These are phyloP conservation scores for Sporothrix pseudoabietina DNA, from an alignment of 2,329 filamentous ascomycete species.

Conservation along the genomic window DNA sequence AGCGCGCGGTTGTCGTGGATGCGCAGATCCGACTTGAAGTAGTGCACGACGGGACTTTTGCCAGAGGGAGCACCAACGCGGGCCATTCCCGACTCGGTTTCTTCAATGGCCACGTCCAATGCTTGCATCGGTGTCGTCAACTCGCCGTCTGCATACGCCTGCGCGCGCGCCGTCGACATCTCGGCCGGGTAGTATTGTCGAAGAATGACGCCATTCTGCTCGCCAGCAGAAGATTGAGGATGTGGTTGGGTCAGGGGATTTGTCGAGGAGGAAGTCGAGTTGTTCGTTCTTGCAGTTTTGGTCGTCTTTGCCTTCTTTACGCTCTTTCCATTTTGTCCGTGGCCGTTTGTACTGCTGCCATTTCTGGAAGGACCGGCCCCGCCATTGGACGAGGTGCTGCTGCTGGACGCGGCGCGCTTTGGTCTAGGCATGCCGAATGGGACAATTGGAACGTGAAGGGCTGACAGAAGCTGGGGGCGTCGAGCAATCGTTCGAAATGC, in stretches of 20 bases:
- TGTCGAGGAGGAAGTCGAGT: neutral
- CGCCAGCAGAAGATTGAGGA: slow-evolving; percentile 49
- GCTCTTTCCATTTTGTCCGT: neutral
- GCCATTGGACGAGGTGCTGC: neutral
- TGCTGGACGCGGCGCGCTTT: slow-evolving; percentile 11
- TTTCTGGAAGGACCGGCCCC: neutral
- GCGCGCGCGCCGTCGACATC: slow-evolving; percentile 78
- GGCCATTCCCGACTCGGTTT: slow-evolving; percentile 59
- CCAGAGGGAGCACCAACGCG: slow-evolving; percentile 53
- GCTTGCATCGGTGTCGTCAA: slow-evolving; percentile 73
- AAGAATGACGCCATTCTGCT: slow-evolving; percentile 64
- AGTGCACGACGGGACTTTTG: slow-evolving; percentile 70
- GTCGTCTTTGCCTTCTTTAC: slow-evolving; percentile 13
- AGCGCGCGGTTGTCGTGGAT: slow-evolving; percentile 73
- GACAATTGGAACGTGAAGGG: neutral
- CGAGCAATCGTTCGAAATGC: neutral
- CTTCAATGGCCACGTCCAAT: slow-evolving; percentile 61
- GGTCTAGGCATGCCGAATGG: neutral
- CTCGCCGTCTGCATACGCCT: slow-evolving; percentile 69
- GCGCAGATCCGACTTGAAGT: slow-evolving; percentile 86
- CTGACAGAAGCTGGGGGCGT: neutral
- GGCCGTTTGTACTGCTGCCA: neutral
- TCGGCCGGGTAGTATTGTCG: slow-evolving; percentile 81
- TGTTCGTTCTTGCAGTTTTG: neutral
- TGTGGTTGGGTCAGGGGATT: slow-evolving; percentile 49